Base-by-base conservation (phyloP, 106 monocot species). In the Chionographis japonica region DNA sequence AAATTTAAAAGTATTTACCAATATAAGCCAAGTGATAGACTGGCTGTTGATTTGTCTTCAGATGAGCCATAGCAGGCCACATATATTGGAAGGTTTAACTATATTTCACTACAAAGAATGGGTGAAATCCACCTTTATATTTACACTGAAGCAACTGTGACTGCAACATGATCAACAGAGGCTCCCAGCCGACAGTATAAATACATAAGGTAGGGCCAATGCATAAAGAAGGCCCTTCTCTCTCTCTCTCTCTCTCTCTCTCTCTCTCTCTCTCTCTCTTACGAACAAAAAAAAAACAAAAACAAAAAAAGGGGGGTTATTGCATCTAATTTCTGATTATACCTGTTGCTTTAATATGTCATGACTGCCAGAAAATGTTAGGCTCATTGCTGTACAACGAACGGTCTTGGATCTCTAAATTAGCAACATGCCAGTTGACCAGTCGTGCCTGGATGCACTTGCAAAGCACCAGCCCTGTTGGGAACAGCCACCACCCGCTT, bases 361-460 rank as follows among this genome's bases (percentile, higher is more conserved):
- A 97, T 20, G 89, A 86, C 54, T 85, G 89, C 97, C 97, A 97
- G 77, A 92, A 97, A 42, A 83, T 13, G 61, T 81, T 82, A 18
- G 82, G 92, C 63, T 97, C 92, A 60, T 87, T 84, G 66, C 89
- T 97, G 63, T 97, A 92, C 85, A 97, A 56, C 27, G 97, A 87
- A 58, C 89, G 97, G 63, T 97, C 97, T 76, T 97, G 97, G 60
- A 97, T 97, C 81, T 97, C 92, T 63, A 97, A 70, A 81, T 97
- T 97, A 67, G 97, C 89, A 40, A 97, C 89, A 63, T 97, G 97
- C 86, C 92, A 97, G 58, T 97, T 87, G 4, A 97, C 75, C 7
- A 97, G 85, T 43, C 80, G 75, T 18, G 92, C 92, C 67, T 97
- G 97, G 62, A 92, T 52, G 63, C 81, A 90, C 78, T 97, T 97